These are phyloP conservation scores for Mortierella sp. DNA, from an alignment of 371 early-diverging fungal genomes.

Conservation along the genomic window DNA sequence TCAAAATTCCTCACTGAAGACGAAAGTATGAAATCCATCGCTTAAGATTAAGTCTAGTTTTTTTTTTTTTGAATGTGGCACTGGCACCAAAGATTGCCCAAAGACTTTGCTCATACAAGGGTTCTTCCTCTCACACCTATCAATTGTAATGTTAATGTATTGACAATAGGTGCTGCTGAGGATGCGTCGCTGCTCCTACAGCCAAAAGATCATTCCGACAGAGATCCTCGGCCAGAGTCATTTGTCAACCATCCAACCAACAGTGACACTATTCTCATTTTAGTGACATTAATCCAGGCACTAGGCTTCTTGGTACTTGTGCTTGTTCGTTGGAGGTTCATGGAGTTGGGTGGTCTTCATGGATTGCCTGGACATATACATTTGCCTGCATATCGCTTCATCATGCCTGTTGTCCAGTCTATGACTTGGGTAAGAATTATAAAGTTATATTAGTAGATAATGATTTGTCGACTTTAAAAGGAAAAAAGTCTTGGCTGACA, in stretches of 20 bases:
- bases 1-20: not conserved
- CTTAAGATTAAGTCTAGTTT: not conserved
- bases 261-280: slow-evolving; percentile 34
- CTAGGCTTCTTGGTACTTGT: slow-evolving; percentile 39
- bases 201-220: slow-evolving; percentile 38
- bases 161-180: slow-evolving; percentile 27
- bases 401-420: slow-evolving; percentile 52
- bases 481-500: slow-evolving; percentile 19
- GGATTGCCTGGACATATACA: slow-evolving; percentile 55
- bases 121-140: not conserved
- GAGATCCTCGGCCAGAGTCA: slow-evolving; percentile 41
- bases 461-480: not conserved
- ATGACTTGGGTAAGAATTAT: slow-evolving; percentile 38
- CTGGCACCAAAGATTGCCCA: no score
- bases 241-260: slow-evolving; percentile 52
- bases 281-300: slow-evolving; percentile 42
- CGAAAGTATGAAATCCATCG: not conserved
- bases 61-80: not conserved
- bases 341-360: slow-evolving; percentile 45
- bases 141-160: not conserved
- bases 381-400: slow-evolving; percentile 40
- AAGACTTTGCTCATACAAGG: not conserved
- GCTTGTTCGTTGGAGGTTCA: slow-evolving; percentile 44
- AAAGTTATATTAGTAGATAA: not conserved
- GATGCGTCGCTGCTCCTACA: slow-evolving; percentile 31